A percentile compares a stretch with the other conserved stretches of the same genome.
Conservation (phyloP, 176 grass and related monocot species). For the Aegilops sharonensis region DNA sequence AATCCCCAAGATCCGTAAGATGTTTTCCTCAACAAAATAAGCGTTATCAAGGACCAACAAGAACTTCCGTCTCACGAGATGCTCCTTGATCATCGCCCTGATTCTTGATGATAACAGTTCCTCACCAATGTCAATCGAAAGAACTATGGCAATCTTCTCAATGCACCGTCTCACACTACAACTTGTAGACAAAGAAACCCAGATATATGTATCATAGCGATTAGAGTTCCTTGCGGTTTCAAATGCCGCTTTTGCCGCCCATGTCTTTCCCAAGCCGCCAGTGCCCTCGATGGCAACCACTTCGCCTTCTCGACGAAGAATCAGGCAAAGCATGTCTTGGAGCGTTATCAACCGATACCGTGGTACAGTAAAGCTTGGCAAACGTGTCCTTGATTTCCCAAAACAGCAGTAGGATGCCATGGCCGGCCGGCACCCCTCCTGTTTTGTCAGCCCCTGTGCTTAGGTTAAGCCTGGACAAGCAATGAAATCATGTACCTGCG, state of each 20-base stretch:
- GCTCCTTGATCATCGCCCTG: not conserved
- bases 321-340: not conserved
- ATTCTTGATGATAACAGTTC: not conserved
- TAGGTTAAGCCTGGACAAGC: not conserved
- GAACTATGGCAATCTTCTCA: constrained; percentile 18
- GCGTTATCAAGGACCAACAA: constrained; percentile 40
- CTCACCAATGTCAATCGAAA: not conserved
- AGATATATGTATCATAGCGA: not conserved
- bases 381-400: not conserved
- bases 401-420: constrained; percentile 19
- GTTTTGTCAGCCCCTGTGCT: not conserved
- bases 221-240: not conserved
- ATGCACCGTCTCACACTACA: not conserved
- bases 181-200: not conserved
- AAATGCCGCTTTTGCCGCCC: constrained; percentile 27
- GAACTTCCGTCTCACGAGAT: constrained; percentile 7
- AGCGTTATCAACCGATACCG: not conserved
- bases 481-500: not conserved
- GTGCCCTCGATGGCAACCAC: constrained; percentile 16
- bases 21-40: constrained; percentile 37
- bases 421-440: not conserved
- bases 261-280: constrained; percentile 35
- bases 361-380: not conserved
- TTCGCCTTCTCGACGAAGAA: not conserved
- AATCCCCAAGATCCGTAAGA: constrained; percentile 22